Evolutionary conservation across 106 monocot species (phyloP).

Genomic region (Allium fistulosum): DNA sequence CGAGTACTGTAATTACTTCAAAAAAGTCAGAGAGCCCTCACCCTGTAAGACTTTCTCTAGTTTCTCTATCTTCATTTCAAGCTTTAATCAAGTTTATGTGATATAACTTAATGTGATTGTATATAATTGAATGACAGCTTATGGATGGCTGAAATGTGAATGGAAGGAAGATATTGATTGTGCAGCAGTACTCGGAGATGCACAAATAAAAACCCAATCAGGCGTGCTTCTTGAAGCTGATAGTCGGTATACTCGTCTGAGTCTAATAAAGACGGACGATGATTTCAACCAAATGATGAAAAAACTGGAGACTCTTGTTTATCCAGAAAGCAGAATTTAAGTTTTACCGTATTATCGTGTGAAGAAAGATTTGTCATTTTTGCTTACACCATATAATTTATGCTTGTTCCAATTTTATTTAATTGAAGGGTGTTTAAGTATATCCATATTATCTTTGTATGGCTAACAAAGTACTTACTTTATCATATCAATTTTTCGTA

Average conservation of each 20-base stretch:
- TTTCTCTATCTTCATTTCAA: not conserved
- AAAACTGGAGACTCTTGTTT: conserved; percentile 19
- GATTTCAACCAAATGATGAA: conserved; percentile 11
- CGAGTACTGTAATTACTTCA: conserved; percentile 49
- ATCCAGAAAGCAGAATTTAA: not conserved
- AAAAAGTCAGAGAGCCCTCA: conserved; percentile 7
- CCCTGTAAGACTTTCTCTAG: conserved; percentile 41
- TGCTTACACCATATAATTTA: no score
- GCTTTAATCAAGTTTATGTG: not conserved
- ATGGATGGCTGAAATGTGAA: conserved; percentile 7
- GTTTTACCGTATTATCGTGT: no score
- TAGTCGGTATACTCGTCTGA: conserved; percentile 37
- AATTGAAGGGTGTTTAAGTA: no score
- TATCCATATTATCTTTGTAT: no score
- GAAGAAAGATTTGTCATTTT: no score
- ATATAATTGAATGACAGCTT: conserved; percentile 68
- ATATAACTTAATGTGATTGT: not conserved
- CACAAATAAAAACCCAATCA: conserved; percentile 34
- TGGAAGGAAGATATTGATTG: conserved; percentile 73
- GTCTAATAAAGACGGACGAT: conserved; percentile 24
- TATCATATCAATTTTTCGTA: no score
- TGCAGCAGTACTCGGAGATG: conserved; percentile 21
- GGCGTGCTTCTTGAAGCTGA: conserved; percentile 25
- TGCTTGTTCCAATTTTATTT: no score
- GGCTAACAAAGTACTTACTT: no score